A percentile compares a stretch with the other conserved stretches of the same genome.
phyloP scores from a whole-genome alignment of 495 filamentous ascomycete species.

The Penicillium verhagenii region DNA sequence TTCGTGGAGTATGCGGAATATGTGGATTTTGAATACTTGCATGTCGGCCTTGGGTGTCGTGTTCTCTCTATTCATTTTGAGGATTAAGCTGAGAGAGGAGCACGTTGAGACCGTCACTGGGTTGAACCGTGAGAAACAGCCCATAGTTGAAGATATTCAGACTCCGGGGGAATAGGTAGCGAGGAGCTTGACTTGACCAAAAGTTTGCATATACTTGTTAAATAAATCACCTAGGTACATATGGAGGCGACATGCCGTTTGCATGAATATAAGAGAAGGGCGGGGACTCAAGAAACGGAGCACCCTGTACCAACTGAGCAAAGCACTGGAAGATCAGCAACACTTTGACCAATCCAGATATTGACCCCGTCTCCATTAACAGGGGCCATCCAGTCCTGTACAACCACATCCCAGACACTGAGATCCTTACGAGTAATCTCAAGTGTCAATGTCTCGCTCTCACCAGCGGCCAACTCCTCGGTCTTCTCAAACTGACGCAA shows the following conservation, averaged over 20 bases:
- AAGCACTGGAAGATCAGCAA: slow-evolving; percentile 38
- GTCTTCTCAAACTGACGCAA: slow-evolving; percentile 80
- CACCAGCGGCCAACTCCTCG: slow-evolving; percentile 60
- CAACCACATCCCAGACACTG: slow-evolving; percentile 68
- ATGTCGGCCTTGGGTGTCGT: slow-evolving; percentile 50
- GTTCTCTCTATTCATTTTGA: slow-evolving; percentile 53
- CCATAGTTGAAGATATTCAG: neutral
- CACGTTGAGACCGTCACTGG: slow-evolving; percentile 61
- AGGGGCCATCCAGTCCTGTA: slow-evolving; percentile 68
- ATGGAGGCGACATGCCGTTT: neutral
- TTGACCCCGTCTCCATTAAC: slow-evolving; percentile 38
- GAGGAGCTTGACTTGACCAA: neutral
- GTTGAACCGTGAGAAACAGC: slow-evolving; percentile 26
- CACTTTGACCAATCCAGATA: slow-evolving; percentile 47
- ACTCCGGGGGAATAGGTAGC: neutral
- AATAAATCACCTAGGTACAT: neutral
- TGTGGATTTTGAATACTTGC: slow-evolving; percentile 62
- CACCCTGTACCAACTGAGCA: slow-evolving; percentile 38
- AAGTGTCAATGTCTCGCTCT: slow-evolving; percentile 56
- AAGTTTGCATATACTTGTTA: neutral
- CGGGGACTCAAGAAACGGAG: slow-evolving; percentile 9
- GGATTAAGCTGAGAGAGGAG: slow-evolving; percentile 51
- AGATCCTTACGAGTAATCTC: slow-evolving; percentile 64
- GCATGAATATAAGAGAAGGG: neutral
- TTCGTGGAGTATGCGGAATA: slow-evolving; percentile 58